phyloP scores from a whole-genome alignment of 352 stramenopile genomes.

The Nothophytophthora sp. region DNA sequence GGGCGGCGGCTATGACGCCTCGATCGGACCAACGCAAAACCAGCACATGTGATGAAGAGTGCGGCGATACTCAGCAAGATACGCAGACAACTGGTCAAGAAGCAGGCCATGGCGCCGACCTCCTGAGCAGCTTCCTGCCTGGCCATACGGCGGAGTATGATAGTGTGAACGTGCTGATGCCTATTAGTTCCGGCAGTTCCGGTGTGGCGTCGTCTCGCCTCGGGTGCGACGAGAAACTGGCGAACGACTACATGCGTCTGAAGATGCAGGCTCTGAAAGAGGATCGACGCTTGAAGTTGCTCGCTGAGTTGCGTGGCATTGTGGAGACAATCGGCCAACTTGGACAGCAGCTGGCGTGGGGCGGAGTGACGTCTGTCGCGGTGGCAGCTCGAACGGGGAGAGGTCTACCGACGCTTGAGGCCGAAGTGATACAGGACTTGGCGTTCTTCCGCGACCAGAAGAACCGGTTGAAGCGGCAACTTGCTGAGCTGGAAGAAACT shows the following conservation, averaged over 20 bases:
- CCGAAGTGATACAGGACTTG: constrained; percentile 44
- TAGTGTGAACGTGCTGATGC: constrained; percentile 9
- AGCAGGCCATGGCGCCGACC: too few species aligned
- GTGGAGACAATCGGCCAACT: constrained; percentile 42
- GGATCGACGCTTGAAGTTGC: constrained; percentile 35
- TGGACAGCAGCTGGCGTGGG: constrained; percentile 34
- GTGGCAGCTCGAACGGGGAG: constrained; percentile 21
- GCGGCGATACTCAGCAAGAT: too few species aligned
- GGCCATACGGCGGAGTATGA: background rate
- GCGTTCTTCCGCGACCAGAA: constrained; percentile 46
- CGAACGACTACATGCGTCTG: constrained; percentile 28
- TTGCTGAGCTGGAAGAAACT: constrained; percentile 25
- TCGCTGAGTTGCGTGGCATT: constrained; percentile 35
- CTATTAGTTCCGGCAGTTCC: too few species aligned
- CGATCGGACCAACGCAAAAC: too few species aligned
- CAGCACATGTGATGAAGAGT: too few species aligned
- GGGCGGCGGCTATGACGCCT: too few species aligned
- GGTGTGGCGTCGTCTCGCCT: constrained; percentile 8
- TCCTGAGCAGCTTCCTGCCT: too few species aligned
- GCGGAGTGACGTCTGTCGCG: constrained; percentile 30
- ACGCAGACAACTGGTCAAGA: too few species aligned
- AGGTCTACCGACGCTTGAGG: constrained; percentile 13
- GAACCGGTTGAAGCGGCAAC: constrained; percentile 32
- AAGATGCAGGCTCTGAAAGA: constrained; percentile 30
- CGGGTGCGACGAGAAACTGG: constrained; percentile 25